phyloP scores from a whole-genome alignment of 2,329 filamentous ascomycete species.

The Aureobasidium leucospermi region DNA sequence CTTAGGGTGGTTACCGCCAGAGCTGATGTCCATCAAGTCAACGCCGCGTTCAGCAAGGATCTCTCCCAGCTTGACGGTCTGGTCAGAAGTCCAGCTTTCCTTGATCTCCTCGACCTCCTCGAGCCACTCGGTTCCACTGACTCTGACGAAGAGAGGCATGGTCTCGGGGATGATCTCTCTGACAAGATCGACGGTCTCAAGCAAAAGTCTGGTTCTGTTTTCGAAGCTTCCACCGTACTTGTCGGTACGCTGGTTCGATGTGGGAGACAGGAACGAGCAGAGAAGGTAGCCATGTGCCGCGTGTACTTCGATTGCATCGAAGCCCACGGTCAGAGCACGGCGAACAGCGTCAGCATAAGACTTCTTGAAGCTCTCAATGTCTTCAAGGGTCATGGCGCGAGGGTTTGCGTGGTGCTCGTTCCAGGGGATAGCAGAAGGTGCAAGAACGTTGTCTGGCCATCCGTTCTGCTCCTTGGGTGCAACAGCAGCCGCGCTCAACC shows the following conservation, averaged over 20 bases:
- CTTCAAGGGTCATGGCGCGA: slow-evolving; percentile 58
- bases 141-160: slow-evolving; percentile 66
- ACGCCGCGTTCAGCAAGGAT: slow-evolving; percentile 66
- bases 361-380: slow-evolving; percentile 59
- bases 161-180: slow-evolving; percentile 55
- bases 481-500: slow-evolving; percentile 50
- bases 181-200: slow-evolving; percentile 60
- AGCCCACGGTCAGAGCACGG: slow-evolving; percentile 49
- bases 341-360: slow-evolving; percentile 58
- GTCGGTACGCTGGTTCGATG: slow-evolving; percentile 62
- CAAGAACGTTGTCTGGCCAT: slow-evolving; percentile 47
- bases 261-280: slow-evolving; percentile 61
- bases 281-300: slow-evolving; percentile 73
- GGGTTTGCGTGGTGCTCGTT: slow-evolving; percentile 54
- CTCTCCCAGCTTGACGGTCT: slow-evolving; percentile 57
- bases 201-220: slow-evolving; percentile 60
- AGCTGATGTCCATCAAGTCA: slow-evolving; percentile 76
- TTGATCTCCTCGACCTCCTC: slow-evolving; percentile 49
- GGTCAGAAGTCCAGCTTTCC: slow-evolving; percentile 59
- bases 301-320: slow-evolving; percentile 76
- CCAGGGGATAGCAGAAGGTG: slow-evolving; percentile 55
- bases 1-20: slow-evolving; percentile 59
- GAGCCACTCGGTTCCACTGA: slow-evolving; percentile 71
- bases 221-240: slow-evolving; percentile 62
- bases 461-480: slow-evolving; percentile 47